Base-by-base conservation (phyloP, 2,329 filamentous ascomycete species). In the Nothomitra cinnamomea region DNA sequence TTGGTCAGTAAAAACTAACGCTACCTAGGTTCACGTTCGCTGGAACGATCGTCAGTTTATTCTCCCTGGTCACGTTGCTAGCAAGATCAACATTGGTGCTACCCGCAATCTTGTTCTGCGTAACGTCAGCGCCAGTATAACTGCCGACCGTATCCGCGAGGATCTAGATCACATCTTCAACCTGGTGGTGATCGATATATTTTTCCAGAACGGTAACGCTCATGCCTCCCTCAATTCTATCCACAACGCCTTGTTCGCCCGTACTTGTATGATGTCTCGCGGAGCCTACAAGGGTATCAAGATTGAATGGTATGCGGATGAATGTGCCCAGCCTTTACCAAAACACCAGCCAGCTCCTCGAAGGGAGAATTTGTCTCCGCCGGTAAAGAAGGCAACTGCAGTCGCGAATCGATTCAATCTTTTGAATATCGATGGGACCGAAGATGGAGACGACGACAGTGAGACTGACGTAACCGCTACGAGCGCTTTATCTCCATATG, bases 101-200 rank as follows among this genome's bases (percentile, higher is more conserved):
- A 84, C 79, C 42, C 79, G 87, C 56, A 92, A 90, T 60, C 65
- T 94, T 38, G 68, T 89, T 19, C 75, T 94, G 42, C 76, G 76
- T 55, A 74, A 75, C 8, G 77, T 76, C 58, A 71, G 71, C 59
- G 69, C 69, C 53, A 74, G 69, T 53, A 69, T 85, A 58, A 87
- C 80, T 0, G 81, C 81, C 58, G 68, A 76, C 6, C 67, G 68
- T 15, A 79, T 94, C 57, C 79, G 83, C 10, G 74, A 81, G 3
- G 84, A 94, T 60, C 72, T 92, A 38, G 82, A 88, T 22, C 87
- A 94, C 63, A 90, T 94, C 56, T 81, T 90, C 69, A 85, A 86
- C 57, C 72, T 94, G 1, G 70, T 82, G 21, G 76, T 94, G 10
- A 72, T 92, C 60, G 76, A 76, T 43, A 68, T 92, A 45, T 66